A percentile compares a stretch with the other conserved stretches of the same genome.
Conservation (phyloP, 805 yeast species). For the Candida fluviatilis region DNA sequence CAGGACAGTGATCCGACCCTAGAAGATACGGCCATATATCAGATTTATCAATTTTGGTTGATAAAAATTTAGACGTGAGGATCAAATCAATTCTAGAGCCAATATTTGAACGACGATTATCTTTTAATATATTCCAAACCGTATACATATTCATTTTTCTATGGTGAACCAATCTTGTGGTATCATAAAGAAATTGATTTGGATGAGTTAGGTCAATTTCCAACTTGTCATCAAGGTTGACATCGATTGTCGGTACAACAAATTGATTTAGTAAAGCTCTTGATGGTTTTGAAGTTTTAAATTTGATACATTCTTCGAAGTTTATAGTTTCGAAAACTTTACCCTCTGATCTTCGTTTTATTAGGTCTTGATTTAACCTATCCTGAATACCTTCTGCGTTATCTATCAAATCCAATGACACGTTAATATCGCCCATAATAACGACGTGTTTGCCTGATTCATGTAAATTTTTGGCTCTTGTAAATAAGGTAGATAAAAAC, state of each 20-base stretch:
- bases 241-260: slow-evolving; percentile 15
- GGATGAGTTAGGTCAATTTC: not conserved
- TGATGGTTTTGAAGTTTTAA: slow-evolving; percentile 28
- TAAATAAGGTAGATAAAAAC: slow-evolving; percentile 57
- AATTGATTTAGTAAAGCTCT: slow-evolving; percentile 26
- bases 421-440: slow-evolving; percentile 86
- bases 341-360: slow-evolving; percentile 17
- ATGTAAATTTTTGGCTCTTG: slow-evolving; percentile 56
- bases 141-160: slow-evolving; percentile 69
- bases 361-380: slow-evolving; percentile 31
- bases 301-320: slow-evolving; percentile 27
- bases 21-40: slow-evolving; percentile 64
- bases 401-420: slow-evolving; percentile 75
- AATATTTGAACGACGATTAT: slow-evolving; percentile 73
- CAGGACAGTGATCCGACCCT: slow-evolving; percentile 97
- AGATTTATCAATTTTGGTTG: slow-evolving; percentile 29
- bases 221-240: not conserved
- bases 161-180: slow-evolving; percentile 54
- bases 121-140: slow-evolving; percentile 83
- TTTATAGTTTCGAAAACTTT: slow-evolving; percentile 22
- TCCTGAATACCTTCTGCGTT: slow-evolving; percentile 65
- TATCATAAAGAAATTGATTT: slow-evolving; percentile 46
- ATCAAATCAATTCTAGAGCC: slow-evolving; percentile 89
- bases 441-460: slow-evolving; percentile 62
- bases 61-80: slow-evolving; percentile 37